Evolutionary conservation across 2,329 filamentous ascomycete genomes (phyloP).

Genomic region (Leptographium procerum): DNA sequence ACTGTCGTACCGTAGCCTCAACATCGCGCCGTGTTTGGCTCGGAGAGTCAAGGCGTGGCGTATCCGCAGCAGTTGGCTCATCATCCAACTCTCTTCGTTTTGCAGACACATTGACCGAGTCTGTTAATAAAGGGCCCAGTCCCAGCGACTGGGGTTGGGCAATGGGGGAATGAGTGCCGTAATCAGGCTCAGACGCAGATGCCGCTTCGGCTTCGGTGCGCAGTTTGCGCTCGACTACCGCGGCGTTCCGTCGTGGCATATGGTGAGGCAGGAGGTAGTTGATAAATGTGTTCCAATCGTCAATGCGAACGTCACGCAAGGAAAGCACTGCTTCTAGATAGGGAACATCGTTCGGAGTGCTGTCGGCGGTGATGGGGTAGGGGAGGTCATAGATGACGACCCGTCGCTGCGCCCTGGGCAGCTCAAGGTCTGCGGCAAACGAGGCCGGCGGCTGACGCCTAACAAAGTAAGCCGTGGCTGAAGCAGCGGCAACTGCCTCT

Average conservation of each 20-base stretch:
- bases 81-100: background rate
- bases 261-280: conserved; percentile 44
- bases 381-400: conserved; percentile 19
- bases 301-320: conserved; percentile 31
- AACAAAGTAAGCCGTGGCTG: no score
- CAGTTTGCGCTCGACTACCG: conserved; percentile 37
- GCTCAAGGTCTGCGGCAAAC: no score
- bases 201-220: conserved; percentile 29
- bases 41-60: background rate
- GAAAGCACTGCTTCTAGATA: conserved; percentile 25
- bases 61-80: background rate
- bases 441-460: no score
- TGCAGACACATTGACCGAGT: no score
- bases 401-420: conserved; percentile 2
- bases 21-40: conserved; percentile 13
- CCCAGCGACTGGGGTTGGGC: background rate
- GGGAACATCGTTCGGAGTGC: conserved; percentile 32
- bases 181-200: no score
- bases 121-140: no score
- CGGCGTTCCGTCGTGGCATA: conserved; percentile 30
- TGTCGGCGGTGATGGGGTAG: conserved; percentile 20
- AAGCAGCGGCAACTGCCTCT: no score
- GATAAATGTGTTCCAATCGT: conserved; percentile 49
- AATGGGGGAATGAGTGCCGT: no score
- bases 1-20: conserved; percentile 35